Evolutionary conservation across 1,139 yeast genomes (phyloP), one percentile per base, ranked within the genome.

Genomic region (Pichia norvegensis): DNA sequence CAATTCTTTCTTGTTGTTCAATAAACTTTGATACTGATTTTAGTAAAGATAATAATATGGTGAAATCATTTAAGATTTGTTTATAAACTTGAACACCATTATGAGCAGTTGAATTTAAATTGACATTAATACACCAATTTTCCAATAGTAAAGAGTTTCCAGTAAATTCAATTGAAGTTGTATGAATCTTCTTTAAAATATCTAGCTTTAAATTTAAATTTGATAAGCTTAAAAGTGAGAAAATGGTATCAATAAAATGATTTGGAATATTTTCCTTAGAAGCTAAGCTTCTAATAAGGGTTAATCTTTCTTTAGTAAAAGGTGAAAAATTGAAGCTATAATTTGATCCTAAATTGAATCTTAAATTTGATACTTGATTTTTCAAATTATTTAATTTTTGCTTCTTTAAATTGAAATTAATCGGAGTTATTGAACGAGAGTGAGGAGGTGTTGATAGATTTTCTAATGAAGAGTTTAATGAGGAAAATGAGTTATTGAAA

Each of bases 141-240:
- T 37, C 33, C 7, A 23, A 13, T 17, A 33, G 20, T 16, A 33
- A 33, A 33, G 36, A 33, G 16, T 16, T 16, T 6, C 20, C 13
- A 14, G 42, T 41, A 8, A 42, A 27, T 17, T 38, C 25, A 20
- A 20, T 13, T 35, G 31, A 21, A n/a, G 35, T 29, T 14, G 23
- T 22, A 9, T 52, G 14, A 14, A 51, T 44, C 38, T 46, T 45
- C 13, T 57, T 45, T 10, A 59, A 37, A 6, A 59, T 47, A 33
- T 44, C 47, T n/a, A 59, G 49, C 36, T 58, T 59, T 20, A 51
- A n/a, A 29, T 47, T 49, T 13, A 54, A 45, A 38, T 57, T 54
- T 36, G 55, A 47, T 9, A 50, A 42, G 27, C 47, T 45, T 27
- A 57, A 50, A n/a, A 57, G 42, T 29, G 44, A 42, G 4, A 57